Conservation (phyloP, 2,329 filamentous ascomycete genomes). For the Fusarium nisikadoi region DNA sequence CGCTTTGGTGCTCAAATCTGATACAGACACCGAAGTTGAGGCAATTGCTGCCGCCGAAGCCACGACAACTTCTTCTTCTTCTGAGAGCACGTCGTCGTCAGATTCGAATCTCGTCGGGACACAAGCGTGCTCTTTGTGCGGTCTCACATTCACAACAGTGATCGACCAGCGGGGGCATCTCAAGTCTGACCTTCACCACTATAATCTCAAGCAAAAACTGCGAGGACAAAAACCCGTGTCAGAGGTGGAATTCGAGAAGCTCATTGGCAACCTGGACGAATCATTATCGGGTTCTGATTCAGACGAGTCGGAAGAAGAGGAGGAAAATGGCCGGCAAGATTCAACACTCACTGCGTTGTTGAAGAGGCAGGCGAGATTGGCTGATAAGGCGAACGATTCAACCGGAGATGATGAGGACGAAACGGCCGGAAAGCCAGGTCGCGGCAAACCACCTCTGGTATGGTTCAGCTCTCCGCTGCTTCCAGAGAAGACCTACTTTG, state of each 20-base stretch:
- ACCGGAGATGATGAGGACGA: slow-evolving; percentile 58
- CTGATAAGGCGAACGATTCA: slow-evolving; percentile 59
- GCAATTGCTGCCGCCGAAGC: slow-evolving; percentile 34
- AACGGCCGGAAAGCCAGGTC: slow-evolving; percentile 59
- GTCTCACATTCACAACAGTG: slow-evolving; percentile 75
- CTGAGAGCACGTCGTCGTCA: slow-evolving; percentile 40
- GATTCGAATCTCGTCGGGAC: slow-evolving; percentile 64
- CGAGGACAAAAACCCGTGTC: slow-evolving; percentile 76
- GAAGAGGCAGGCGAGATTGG: slow-evolving; percentile 83
- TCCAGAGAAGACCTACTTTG: slow-evolving; percentile 82
- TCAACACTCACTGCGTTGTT: slow-evolving; percentile 79
- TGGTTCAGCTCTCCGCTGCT: slow-evolving; percentile 86
- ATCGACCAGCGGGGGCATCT: slow-evolving; percentile 87
- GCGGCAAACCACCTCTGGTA: slow-evolving; percentile 78
- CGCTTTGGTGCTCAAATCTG: slow-evolving; percentile 65
- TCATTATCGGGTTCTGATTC: slow-evolving; percentile 89
- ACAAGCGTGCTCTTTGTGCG: slow-evolving; percentile 85
- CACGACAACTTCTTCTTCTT: slow-evolving; percentile 34
- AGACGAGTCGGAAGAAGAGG: slow-evolving; percentile 75
- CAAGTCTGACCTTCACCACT: slow-evolving; percentile 90
- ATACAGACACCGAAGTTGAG: slow-evolving; percentile 44
- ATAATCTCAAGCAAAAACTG: slow-evolving; percentile 93
- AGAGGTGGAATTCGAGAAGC: slow-evolving; percentile 86
- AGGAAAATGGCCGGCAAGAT: slow-evolving; percentile 67
- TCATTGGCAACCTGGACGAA: slow-evolving; percentile 88